Evolutionary conservation across 2,329 filamentous ascomycete species (phyloP).

Genomic region (Botrytis pseudocinerea): DNA sequence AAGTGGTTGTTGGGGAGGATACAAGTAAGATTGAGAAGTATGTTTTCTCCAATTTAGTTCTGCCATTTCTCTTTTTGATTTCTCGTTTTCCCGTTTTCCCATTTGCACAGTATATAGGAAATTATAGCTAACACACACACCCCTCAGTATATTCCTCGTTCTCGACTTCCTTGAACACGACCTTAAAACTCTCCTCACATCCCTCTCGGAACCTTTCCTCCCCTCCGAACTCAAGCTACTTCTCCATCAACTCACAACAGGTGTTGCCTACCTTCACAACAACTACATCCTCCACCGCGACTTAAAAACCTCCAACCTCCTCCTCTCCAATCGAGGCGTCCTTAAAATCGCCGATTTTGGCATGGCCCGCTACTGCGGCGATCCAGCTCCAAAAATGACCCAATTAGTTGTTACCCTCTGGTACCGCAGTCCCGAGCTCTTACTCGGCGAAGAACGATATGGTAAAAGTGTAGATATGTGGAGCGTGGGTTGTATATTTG

Average conservation of each 20-base stretch:
- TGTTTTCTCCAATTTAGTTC: constrained; percentile 26
- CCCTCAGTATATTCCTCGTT: constrained; percentile 77
- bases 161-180: constrained; percentile 99
- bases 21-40: constrained; percentile 56
- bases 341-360: constrained; percentile 98
- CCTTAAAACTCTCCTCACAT: constrained; percentile 86
- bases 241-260: constrained; percentile 76
- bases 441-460: constrained; percentile 79
- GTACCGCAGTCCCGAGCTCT: constrained; percentile 90
- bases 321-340: constrained; percentile 91
- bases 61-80: constrained; percentile 7
- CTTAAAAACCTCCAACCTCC: constrained; percentile 88
- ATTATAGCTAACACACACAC: constrained; percentile 28
- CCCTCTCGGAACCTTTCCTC: constrained; percentile 92
- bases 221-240: constrained; percentile 91
- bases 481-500: constrained; percentile 95
- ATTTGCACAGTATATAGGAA: neutral
- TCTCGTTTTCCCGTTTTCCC: neutral
- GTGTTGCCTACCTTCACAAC: constrained; percentile 80
- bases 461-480: constrained; percentile 83
- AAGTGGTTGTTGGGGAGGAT: constrained; percentile 78
- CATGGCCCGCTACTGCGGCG: constrained; percentile 88
- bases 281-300: constrained; percentile 93
- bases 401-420: constrained; percentile 94
- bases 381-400: constrained; percentile 77